Percentiles rank a stretch among this genome's conserved stretches.
Evolutionary conservation across 768 basidiomycete species (phyloP).

Genomic region (Mrakia frigida): DNA sequence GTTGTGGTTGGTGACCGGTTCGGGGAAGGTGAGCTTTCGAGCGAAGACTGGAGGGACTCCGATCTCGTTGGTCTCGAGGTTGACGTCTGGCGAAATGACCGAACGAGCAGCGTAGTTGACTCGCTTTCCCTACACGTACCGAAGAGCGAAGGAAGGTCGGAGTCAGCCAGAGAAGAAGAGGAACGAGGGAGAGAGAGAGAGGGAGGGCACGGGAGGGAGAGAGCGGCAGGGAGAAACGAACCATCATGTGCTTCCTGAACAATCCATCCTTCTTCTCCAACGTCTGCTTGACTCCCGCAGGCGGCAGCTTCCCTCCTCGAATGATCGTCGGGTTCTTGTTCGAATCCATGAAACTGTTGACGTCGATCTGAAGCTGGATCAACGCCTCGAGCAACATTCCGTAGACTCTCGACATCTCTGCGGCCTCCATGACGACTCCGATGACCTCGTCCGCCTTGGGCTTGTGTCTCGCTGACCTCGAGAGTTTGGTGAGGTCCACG

Average conservation of each 20-base stretch:
- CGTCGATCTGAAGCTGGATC: conserved; percentile 85
- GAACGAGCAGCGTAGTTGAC: conserved; percentile 99
- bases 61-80: conserved; percentile 98
- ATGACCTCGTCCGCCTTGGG: conserved; percentile 55
- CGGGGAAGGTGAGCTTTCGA: conserved; percentile 91
- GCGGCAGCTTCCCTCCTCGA: conserved; percentile 81
- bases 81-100: conserved; percentile 99
- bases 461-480: conserved; percentile 28
- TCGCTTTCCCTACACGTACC: conserved; percentile 73
- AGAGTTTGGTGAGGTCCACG: conserved; percentile 50
- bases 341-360: conserved; percentile 95
- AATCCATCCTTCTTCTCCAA: conserved; percentile 98
- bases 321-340: conserved; percentile 86
- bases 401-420: conserved; percentile 56
- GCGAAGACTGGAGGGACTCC: conserved; percentile 97
- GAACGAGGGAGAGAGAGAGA: neutral
- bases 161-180: neutral
- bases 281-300: conserved; percentile 89
- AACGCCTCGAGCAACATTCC: conserved; percentile 68
- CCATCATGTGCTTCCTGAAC: conserved; percentile 99
- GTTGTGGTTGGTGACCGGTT: conserved; percentile 89
- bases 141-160: neutral
- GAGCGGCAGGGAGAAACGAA: conserved; percentile 44
- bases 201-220: neutral
- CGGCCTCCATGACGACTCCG: conserved; percentile 48